Conservation (phyloP, 2,329 filamentous ascomycete species). For the Fusarium incarnatum region DNA sequence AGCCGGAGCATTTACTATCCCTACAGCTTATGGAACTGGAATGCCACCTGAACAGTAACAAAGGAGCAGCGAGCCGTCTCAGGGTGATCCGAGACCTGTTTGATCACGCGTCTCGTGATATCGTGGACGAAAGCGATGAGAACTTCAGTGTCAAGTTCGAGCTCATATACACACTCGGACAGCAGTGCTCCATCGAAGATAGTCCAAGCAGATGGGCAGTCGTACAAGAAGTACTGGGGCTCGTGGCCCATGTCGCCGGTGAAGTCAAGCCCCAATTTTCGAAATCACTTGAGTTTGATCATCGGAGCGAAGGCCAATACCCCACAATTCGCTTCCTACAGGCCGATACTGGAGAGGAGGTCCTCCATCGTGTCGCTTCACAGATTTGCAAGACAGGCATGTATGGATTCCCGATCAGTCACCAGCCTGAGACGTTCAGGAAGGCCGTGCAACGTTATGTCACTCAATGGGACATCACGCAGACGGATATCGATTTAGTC, state of each 20-base stretch:
- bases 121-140: constrained; percentile 73
- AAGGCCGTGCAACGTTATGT: constrained; percentile 59
- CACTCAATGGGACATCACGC: constrained; percentile 46
- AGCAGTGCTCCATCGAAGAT: constrained; percentile 61
- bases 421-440: constrained; percentile 48
- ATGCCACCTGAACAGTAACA: constrained; percentile 12
- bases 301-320: constrained; percentile 55
- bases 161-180: constrained; percentile 67
- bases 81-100: background rate
- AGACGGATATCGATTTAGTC: constrained; percentile 49
- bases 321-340: constrained; percentile 63
- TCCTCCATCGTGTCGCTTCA: constrained; percentile 52
- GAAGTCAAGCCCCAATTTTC: constrained; percentile 10
- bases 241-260: constrained; percentile 54
- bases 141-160: constrained; percentile 66
- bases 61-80: background rate
- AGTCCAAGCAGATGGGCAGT: constrained; percentile 65
- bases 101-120: constrained; percentile 57
- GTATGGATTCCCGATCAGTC: constrained; percentile 55
- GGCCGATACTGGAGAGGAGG: constrained; percentile 39
- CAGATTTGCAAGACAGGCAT: constrained; percentile 59
- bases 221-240: constrained; percentile 54
- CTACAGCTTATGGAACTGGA: constrained; percentile 72
- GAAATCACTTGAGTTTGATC: background rate
- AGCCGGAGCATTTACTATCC: constrained; percentile 73